Evolutionary conservation across 2,329 filamentous ascomycete species (phyloP), one percentile per base, ranked within the genome.

Genomic region (Pyrenochaeta sp.): DNA sequence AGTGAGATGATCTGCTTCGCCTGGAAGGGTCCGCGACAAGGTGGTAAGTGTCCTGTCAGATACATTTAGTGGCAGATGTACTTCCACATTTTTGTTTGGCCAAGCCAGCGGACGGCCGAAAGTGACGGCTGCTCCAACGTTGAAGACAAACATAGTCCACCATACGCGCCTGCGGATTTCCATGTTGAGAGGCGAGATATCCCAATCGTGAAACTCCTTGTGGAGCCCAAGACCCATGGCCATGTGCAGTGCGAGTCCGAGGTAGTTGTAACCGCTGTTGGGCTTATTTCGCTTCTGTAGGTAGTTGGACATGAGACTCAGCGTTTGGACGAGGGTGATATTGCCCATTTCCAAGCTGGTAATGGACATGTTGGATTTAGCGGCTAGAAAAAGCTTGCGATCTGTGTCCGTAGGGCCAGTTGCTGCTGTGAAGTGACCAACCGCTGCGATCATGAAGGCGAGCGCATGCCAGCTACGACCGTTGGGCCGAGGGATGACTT

Each of bases 261-360:
- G 66, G 58, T 81, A 82, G 48, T 81, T 83, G 72, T 80, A 84
- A 8, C 81, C 82, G 7, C 77, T 81, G 60, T 84, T 84, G 2
- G 82, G 82, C 57, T 82, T 83, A 65, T 83, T 81, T 28, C 80
- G 75, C 64, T 84, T 84, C 62, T 84, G 82, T 0, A 81, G 74
- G 58, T 82, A 83, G 53, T 83, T 83, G 54, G 80, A 80, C 62
- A 83, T 73, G 47, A 84, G 74, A 13, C 79, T 67, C 34, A 84
- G 72, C 1, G 78, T 78, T 63, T 84, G 82, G 1, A 84, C 81
- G 8, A 83, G 72, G 7, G 79, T 82, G 19, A 84, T 64, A 49
- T 82, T 83, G 22, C 82, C 82, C 25, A 78, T 80, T 55, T 84
- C 82, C 34, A 84, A 76, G n/a, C 79, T 76, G 42, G 80, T 75